These are phyloP conservation scores for Populus alba DNA, from an alignment of 345 rosid genomes.

Conservation along the genomic window DNA sequence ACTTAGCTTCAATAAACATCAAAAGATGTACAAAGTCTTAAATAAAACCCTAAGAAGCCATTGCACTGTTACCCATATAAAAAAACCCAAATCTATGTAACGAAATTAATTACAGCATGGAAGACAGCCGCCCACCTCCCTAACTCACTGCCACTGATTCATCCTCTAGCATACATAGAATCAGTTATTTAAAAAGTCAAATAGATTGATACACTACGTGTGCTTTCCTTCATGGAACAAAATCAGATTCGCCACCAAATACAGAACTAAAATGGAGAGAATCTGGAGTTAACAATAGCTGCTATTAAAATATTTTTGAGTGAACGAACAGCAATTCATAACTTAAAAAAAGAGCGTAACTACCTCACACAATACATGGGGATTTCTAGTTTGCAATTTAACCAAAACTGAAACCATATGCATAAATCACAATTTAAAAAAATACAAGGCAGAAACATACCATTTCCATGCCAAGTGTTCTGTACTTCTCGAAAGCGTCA, in stretches of 20 bases:
- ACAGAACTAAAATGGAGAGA: background rate
- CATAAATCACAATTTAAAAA: background rate
- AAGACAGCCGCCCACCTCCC: background rate
- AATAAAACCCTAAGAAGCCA: background rate
- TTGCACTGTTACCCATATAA: background rate
- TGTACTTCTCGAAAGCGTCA: conserved; percentile 87
- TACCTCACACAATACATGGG: background rate
- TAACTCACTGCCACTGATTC: background rate
- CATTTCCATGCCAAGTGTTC: conserved; percentile 88
- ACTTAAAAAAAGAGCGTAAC: background rate
- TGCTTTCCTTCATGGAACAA: background rate
- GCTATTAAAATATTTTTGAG: background rate
- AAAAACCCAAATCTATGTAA: background rate
- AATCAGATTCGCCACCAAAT: background rate
- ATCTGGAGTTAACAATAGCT: background rate
- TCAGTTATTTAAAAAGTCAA: background rate
- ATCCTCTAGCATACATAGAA: background rate
- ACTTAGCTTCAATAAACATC: background rate
- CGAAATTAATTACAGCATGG: background rate
- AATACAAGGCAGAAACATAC: conserved; percentile 36
- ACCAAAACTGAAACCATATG: background rate
- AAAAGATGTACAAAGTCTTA: background rate
- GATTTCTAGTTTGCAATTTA: background rate
- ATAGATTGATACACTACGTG: background rate
- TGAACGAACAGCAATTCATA: background rate